Evolutionary conservation across 139 green algal genomes (phyloP), one percentile per base, ranked within the genome.

Genomic region (Gonium pectorale): DNA sequence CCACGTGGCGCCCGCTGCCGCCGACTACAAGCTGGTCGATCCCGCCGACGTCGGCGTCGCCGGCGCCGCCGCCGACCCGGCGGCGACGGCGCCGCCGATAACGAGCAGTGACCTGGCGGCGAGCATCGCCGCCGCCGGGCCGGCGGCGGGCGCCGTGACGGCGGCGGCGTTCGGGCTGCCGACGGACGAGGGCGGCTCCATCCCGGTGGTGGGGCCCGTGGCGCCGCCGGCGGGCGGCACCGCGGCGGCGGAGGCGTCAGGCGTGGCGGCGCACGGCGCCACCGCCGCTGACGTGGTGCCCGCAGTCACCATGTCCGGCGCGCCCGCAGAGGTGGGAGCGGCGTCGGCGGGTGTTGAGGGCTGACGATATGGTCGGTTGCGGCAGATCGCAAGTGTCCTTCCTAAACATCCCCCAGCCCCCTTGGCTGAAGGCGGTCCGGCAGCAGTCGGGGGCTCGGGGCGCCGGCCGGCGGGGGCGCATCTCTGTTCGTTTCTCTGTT

Each of bases 101-200:
- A 44, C 56, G 27, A 70, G 56, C 40, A 43, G 27, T 5, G 74
- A 81, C 27, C 37, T 81, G 56, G 74, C 74, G 56, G 54, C 74
- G 15, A 54, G 33, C 33, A 44, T 81, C 8, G 43, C 59, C n/a
- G 74, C 74, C 27, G 74, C 74, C 6, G 74, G 74, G 33, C 74
- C 74, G 38, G 74, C 74, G 54, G 74, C 74, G 29, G 59, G 13
- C 4, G 74, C 74, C 37, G 37, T 81, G 74, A 70, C 74, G 38
- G 74, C 54, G 40, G 74, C 74, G 74, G 27, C 74, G 9, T 33
- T 81, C 26, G 74, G 56, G 0, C 54, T 69, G 0, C 56, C 56
- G 0, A 56, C 37, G 38, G 52, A 81, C 5, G 54, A 80, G 51
- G 51, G 6, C 1, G 72, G 49, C 35, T 54, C 21, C 54, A 54